Evolutionary conservation across 1,284 basidiomycete species (phyloP).

Genomic region (Pholiota adiposa): DNA sequence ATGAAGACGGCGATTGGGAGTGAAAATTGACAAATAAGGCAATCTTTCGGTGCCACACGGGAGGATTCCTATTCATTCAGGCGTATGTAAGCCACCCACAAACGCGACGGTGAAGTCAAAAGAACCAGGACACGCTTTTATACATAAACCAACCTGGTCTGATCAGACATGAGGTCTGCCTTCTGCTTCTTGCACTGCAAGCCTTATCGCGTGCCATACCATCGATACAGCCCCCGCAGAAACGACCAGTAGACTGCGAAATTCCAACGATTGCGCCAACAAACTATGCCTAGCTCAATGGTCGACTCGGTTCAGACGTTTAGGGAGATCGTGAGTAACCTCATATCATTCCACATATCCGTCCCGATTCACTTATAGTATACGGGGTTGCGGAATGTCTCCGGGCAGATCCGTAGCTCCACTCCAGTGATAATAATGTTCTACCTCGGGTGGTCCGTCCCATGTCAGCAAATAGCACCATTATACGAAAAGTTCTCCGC

Average conservation of each 20-base stretch:
- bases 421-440: slow-evolving; percentile 18
- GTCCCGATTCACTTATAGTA: not conserved
- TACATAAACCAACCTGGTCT: slow-evolving; percentile 1
- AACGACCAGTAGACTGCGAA: not conserved
- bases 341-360: not conserved
- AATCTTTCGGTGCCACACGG: slow-evolving; percentile 5
- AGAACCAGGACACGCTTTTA: slow-evolving; percentile 3
- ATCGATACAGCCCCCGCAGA: not conserved
- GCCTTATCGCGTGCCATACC: slow-evolving; percentile 1
- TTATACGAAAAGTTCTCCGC: slow-evolving; percentile 9
- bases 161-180: not conserved
- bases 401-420: slow-evolving; percentile 1
- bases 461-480: slow-evolving; percentile 14
- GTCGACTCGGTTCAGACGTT: slow-evolving; percentile 10
- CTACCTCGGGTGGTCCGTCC: slow-evolving; percentile 13
- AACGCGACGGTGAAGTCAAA: not conserved
- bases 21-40: not conserved
- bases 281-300: not conserved
- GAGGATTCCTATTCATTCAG: slow-evolving; percentile 6
- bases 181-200: not conserved
- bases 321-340: slow-evolving; percentile 10
- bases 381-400: not conserved
- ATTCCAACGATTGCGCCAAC: not conserved
- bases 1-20: not conserved
- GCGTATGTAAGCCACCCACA: slow-evolving; percentile 16